Evolutionary conservation across 176 grass and related monocot species (phyloP).

Genomic region (Cenchrus purpureus): DNA sequence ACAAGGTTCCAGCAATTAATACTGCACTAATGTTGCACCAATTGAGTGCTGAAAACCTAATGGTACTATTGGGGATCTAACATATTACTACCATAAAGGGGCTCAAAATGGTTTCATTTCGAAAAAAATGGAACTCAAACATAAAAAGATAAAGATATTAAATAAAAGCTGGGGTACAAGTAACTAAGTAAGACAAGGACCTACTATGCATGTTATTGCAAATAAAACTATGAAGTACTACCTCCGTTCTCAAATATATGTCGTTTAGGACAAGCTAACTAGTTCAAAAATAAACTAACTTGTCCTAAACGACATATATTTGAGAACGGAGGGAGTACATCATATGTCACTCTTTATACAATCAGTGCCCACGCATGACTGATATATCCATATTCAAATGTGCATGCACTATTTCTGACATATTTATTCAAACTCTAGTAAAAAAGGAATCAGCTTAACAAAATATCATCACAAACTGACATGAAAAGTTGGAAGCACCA

Average conservation of each 20-base stretch:
- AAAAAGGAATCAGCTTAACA: background rate
- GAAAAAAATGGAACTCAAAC: background rate
- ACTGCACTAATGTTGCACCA: background rate
- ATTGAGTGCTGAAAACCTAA: background rate
- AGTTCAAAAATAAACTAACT: too few relatives aligned
- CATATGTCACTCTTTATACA: background rate
- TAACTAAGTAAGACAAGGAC: background rate
- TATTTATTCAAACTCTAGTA: background rate
- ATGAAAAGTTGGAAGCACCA: background rate
- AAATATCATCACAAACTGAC: background rate
- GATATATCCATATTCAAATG: background rate
- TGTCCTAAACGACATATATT: too few relatives aligned
- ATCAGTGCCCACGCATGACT: background rate
- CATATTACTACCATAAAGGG: background rate
- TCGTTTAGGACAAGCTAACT: too few relatives aligned
- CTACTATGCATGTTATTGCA: background rate
- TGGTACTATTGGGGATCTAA: background rate
- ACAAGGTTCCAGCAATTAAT: background rate
- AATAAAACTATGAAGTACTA: background rate
- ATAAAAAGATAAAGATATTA: background rate
- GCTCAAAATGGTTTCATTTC: conserved; percentile 1
- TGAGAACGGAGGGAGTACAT: background rate
- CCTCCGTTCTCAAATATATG: too few relatives aligned
- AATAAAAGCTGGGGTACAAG: background rate
- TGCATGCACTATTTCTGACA: background rate